Conservation (phyloP, 208 protist species). For the Entamoeba histolytica region DNA sequence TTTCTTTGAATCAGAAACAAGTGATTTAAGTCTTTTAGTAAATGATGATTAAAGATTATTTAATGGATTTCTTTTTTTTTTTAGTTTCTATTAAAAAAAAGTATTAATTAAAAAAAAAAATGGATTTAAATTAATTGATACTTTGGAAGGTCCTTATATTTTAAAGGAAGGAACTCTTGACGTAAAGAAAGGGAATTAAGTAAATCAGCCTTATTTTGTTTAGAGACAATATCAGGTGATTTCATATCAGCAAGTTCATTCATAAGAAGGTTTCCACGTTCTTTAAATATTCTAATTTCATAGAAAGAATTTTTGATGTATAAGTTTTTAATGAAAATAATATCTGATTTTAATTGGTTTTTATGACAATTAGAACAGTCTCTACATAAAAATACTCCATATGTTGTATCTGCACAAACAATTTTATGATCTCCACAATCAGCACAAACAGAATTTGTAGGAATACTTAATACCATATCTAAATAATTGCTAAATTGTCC, state of each 20-base stretch:
- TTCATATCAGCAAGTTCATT: not conserved
- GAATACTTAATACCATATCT: not conserved
- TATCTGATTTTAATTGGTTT: not conserved
- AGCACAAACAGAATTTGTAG: not conserved
- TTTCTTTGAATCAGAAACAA: too few species aligned
- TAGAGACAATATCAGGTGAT: not conserved
- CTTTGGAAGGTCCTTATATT: not conserved
- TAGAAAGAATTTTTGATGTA: not conserved
- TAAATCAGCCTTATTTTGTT: not conserved
- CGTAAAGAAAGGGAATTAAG: not conserved
- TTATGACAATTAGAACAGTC: not conserved
- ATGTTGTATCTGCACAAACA: not conserved
- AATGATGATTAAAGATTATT: too few species aligned
- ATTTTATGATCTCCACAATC: not conserved
- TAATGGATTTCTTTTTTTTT: too few species aligned
- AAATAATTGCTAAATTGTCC: not conserved
- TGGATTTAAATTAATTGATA: too few species aligned
- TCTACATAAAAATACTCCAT: not conserved
- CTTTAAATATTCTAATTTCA: not conserved
- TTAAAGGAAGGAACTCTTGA: not conserved
- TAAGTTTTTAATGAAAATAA: not conserved
- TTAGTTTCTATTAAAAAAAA: too few species aligned
- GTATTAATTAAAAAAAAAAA: too few species aligned
- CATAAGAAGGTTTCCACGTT: not conserved
- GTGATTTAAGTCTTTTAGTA: too few species aligned